These are phyloP conservation scores for Elsinoe fawcettii DNA, from an alignment of 2,329 filamentous ascomycete genomes.

Conservation along the genomic window DNA sequence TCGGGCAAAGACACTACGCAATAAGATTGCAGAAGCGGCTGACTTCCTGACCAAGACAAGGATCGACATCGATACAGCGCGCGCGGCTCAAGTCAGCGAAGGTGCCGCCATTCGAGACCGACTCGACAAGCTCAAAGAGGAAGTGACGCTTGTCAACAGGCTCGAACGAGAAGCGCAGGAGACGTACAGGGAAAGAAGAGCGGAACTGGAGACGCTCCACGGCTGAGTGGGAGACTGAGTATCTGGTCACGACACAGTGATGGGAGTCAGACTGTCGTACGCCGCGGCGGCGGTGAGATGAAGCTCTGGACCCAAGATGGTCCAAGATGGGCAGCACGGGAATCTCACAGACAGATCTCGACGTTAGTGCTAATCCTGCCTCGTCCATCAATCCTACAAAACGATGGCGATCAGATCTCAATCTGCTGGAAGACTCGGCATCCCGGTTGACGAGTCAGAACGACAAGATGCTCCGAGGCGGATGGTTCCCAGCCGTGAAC, in stretches of 20 bases:
- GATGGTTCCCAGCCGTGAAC: neutral
- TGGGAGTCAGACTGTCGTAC: no score
- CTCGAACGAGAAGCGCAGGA: conserved; percentile 89
- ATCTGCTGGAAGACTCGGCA: neutral
- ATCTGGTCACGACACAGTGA: no score
- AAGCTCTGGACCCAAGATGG: no score
- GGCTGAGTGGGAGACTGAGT: neutral
- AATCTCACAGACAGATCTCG: no score
- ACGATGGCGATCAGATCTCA: neutral
- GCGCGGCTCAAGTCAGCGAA: conserved; percentile 69
- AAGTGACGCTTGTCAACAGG: conserved; percentile 70
- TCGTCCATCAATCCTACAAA: no score
- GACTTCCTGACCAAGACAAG: conserved; percentile 66
- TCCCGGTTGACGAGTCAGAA: neutral
- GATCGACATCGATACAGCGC: conserved; percentile 64
- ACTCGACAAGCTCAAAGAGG: conserved; percentile 68
- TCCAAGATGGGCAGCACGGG: neutral
- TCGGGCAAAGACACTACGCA: conserved; percentile 68
- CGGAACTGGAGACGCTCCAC: conserved; percentile 63
- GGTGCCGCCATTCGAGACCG: conserved; percentile 65
- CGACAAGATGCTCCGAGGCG: neutral
- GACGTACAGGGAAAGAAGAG: conserved; percentile 64
- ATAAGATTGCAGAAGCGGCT: conserved; percentile 70
- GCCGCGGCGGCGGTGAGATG: no score
- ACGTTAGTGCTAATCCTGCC: no score